Conservation (phyloP, 805 yeast genomes). For the Kazachstania africana region DNA sequence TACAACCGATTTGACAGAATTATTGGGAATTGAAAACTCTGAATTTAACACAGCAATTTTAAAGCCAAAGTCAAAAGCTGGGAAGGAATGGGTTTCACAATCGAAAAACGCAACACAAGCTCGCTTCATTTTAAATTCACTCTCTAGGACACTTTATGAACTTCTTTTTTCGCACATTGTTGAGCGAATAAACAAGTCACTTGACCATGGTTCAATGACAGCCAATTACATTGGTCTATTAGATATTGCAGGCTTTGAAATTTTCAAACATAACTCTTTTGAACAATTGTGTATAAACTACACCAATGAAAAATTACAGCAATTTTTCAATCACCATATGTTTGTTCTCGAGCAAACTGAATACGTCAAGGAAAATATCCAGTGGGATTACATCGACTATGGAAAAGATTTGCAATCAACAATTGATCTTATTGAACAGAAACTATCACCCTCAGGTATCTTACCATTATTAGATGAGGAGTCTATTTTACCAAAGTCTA, state of each 20-base stretch:
- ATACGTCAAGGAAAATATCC: conserved; percentile 82
- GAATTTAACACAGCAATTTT: conserved; percentile 51
- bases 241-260: conserved; percentile 97
- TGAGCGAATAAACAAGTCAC: conserved; percentile 56
- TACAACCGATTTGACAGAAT: conserved; percentile 35
- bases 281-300: conserved; percentile 96
- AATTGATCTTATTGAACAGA: conserved; percentile 76
- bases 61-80: conserved; percentile 82
- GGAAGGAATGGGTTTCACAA: conserved; percentile 73
- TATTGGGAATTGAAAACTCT: conserved; percentile 47
- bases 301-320: conserved; percentile 94
- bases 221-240: conserved; percentile 78
- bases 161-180: conserved; percentile 70
- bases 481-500: conserved; percentile 85
- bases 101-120: conserved; percentile 73
- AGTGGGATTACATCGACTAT: conserved; percentile 93
- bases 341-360: conserved; percentile 96
- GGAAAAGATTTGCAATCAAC: conserved; percentile 93
- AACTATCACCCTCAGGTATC: conserved; percentile 58
- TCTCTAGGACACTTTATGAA: conserved; percentile 81
- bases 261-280: conserved; percentile 84
- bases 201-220: conserved; percentile 35
- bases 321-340: conserved; percentile 95
- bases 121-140: conserved; percentile 68
- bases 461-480: conserved; percentile 87